Evolutionary conservation across 371 early-diverging fungal genomes (phyloP).

Genomic region (Rhizopus microsporus): DNA sequence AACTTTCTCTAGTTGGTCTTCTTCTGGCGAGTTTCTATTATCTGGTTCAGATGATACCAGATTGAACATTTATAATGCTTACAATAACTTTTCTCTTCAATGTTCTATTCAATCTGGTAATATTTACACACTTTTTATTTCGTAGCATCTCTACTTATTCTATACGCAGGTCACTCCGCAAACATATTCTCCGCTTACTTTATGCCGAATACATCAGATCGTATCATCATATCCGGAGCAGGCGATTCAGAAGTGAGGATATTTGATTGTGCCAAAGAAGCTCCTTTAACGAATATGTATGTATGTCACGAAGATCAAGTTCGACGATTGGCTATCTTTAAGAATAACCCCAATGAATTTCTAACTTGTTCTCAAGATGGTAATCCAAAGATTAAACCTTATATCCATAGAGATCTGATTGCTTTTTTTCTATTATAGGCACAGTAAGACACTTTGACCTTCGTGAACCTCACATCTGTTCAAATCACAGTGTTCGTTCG

Average conservation of each 20-base stretch:
- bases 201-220: conserved; percentile 65
- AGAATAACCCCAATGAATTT: conserved; percentile 55
- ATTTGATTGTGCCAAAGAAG: conserved; percentile 52
- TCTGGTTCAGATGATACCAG: conserved; percentile 72
- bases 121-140: not conserved
- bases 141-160: not conserved
- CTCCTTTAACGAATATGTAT: conserved; percentile 31
- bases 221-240: conserved; percentile 66
- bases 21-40: conserved; percentile 54
- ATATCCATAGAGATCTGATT: too few species aligned
- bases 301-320: conserved; percentile 59
- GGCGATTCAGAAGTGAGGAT: conserved; percentile 69
- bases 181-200: conserved; percentile 82
- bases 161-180: conserved; percentile 57
- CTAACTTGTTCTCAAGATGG: conserved; percentile 71
- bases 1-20: conserved; percentile 54
- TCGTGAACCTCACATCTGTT: conserved; percentile 47
- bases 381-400: conserved; percentile 7
- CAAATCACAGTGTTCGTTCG: conserved; percentile 27
- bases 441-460: conserved; percentile 69
- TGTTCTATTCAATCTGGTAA: conserved; percentile 31
- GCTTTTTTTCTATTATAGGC: conserved; percentile 22
- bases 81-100: conserved; percentile 30
- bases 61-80: conserved; percentile 55
- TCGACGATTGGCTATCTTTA: conserved; percentile 53